Conservation (phyloP, 345 rosid species). For the Citrus inodora region DNA sequence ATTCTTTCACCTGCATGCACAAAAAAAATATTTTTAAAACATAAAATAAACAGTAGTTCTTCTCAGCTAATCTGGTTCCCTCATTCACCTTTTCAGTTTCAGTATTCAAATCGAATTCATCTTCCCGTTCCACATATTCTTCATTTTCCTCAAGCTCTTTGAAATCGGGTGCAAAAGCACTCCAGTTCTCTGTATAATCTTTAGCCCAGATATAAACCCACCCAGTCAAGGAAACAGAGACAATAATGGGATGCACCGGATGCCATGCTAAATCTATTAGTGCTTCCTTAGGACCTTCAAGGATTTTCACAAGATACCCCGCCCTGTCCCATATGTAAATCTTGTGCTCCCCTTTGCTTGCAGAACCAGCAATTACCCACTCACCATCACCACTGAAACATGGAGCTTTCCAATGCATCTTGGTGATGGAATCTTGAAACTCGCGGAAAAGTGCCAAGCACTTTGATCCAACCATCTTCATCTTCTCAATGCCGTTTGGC, state of each 20-base stretch:
- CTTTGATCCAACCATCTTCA: conserved; percentile 75
- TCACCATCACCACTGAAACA: conserved; percentile 98
- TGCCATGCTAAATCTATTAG: conserved; percentile 98
- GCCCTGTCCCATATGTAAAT: conserved; percentile 98
- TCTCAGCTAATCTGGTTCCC: background rate
- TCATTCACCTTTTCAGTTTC: conserved; percentile 83
- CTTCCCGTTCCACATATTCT: conserved; percentile 96
- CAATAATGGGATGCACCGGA: conserved; percentile 93
- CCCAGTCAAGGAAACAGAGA: conserved; percentile 91
- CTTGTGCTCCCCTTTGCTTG: conserved; percentile 98
- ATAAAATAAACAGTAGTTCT: background rate
- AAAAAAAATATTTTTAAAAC: conserved; percentile 23
- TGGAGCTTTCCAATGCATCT: conserved; percentile 98
- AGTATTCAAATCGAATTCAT: conserved; percentile 89
- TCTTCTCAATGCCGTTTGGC: conserved; percentile 58
- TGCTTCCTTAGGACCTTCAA: conserved; percentile 99
- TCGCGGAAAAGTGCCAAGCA: conserved; percentile 84
- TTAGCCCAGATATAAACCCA: conserved; percentile 98
- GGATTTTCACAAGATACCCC: conserved; percentile 95
- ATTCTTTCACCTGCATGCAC: conserved; percentile 65
- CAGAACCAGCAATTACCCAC: conserved; percentile 98
- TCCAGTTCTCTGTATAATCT: conserved; percentile 98
- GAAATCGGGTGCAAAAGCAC: conserved; percentile 99
- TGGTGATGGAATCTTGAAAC: conserved; percentile 94
- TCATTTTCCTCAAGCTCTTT: conserved; percentile 99